Evolutionary conservation across 805 yeast species (phyloP).

Genomic region (Candida oleophila): DNA sequence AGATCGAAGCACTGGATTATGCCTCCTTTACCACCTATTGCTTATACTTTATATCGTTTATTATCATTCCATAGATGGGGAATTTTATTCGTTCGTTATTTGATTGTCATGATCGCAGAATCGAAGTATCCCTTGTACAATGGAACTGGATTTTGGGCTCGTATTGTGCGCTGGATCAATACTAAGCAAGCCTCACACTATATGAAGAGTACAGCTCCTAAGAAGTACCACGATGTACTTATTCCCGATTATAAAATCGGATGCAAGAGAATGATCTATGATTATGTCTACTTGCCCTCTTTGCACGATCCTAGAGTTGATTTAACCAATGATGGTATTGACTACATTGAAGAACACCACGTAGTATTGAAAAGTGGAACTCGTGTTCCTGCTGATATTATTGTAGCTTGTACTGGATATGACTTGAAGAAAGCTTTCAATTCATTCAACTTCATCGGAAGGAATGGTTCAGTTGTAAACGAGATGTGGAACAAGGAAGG

Average conservation of each 20-base stretch:
- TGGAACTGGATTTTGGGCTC: slow-evolving; percentile 26
- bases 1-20: slow-evolving; percentile 37
- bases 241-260: slow-evolving; percentile 41
- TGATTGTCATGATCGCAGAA: slow-evolving; percentile 30
- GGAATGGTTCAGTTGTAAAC: slow-evolving; percentile 19
- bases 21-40: slow-evolving; percentile 33
- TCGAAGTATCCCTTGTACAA: slow-evolving; percentile 34
- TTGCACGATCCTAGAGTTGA: slow-evolving; percentile 30
- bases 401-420: slow-evolving; percentile 45
- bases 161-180: slow-evolving; percentile 25
- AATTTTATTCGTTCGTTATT: slow-evolving; percentile 25
- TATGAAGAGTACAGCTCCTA: slow-evolving; percentile 29
- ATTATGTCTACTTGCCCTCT: slow-evolving; percentile 33
- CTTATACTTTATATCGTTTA: slow-evolving; percentile 20
- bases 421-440: slow-evolving; percentile 18
- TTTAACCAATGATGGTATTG: slow-evolving; percentile 20
- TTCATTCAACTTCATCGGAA: slow-evolving; percentile 23
- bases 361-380: slow-evolving; percentile 28
- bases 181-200: slow-evolving; percentile 18
- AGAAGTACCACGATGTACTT: slow-evolving; percentile 29
- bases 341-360: slow-evolving; percentile 25
- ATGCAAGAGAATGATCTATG: slow-evolving; percentile 41
- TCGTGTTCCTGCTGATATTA: slow-evolving; percentile 32
- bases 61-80: slow-evolving; percentile 27
- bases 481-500: slow-evolving; percentile 31